phyloP scores from a whole-genome alignment of 2,329 filamentous ascomycete species.

The Phoma sp. region DNA sequence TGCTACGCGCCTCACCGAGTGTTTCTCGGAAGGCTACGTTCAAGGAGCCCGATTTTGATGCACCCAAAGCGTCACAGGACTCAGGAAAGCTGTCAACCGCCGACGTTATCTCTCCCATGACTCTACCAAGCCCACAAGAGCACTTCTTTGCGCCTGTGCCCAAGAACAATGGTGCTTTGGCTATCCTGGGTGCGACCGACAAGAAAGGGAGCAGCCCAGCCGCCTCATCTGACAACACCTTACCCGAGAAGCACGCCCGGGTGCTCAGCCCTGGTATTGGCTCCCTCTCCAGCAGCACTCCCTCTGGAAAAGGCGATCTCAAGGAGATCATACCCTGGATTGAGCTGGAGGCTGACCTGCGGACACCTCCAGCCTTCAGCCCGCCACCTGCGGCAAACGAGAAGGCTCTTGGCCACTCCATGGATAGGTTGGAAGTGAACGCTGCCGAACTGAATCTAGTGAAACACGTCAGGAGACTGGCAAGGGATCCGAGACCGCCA shows the following conservation, averaged over 20 bases:
- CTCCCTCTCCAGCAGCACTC: background rate
- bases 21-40: conserved; percentile 14
- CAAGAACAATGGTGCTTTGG: background rate
- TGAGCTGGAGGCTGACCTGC: background rate
- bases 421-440: background rate
- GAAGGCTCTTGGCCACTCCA: background rate
- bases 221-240: background rate
- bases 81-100: background rate
- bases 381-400: background rate
- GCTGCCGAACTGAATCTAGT: conserved; percentile 7
- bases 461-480: conserved; percentile 1
- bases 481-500: background rate
- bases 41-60: conserved; percentile 19
- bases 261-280: background rate
- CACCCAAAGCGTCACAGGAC: background rate
- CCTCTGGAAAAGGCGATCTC: background rate
- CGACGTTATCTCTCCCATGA: conserved; percentile 20
- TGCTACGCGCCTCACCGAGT: conserved; percentile 3
- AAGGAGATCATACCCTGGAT: conserved; percentile 13
- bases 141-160: background rate
- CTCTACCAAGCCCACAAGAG: conserved; percentile 7
- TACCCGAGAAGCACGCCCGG: background rate
- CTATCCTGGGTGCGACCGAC: background rate
- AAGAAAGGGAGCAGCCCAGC: background rate
- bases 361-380: background rate